These are phyloP conservation scores for Xylariaceae sp. DNA, from an alignment of 2,329 filamentous ascomycete species.

Conservation along the genomic window DNA sequence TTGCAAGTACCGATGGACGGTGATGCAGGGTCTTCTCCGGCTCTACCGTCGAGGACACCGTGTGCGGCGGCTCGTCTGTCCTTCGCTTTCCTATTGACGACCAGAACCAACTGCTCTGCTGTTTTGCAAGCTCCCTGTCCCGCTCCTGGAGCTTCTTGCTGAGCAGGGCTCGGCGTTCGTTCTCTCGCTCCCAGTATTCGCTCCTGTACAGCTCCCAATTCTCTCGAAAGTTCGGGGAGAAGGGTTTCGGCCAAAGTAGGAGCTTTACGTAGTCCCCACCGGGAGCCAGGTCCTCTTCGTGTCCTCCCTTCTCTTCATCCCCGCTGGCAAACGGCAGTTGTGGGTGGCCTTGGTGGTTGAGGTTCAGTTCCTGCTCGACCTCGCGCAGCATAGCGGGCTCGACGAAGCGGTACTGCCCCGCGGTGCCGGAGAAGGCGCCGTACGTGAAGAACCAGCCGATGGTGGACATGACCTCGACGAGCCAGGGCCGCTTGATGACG, in stretches of 20 bases:
- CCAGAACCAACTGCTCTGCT: constrained; percentile 71
- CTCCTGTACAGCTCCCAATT: constrained; percentile 94
- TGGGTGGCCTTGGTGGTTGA: constrained; percentile 34
- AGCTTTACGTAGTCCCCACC: constrained; percentile 91
- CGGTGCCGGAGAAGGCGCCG: constrained; percentile 59
- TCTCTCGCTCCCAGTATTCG: constrained; percentile 96
- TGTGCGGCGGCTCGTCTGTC: constrained; percentile 18
- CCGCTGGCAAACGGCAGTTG: constrained; percentile 29
- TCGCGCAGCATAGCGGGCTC: constrained; percentile 56
- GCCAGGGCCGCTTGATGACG: constrained; percentile 74
- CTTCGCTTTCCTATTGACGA: constrained; percentile 71
- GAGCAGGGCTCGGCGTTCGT: constrained; percentile 73
- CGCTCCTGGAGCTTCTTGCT: constrained; percentile 61
- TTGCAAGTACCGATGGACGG: constrained; percentile 35
- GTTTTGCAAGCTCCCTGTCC: constrained; percentile 59
- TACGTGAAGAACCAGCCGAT: constrained; percentile 73
- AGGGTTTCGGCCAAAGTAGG: constrained; percentile 84
- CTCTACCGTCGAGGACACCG: constrained; percentile 7
- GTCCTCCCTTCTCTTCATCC: constrained; percentile 57
- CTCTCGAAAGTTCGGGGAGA: constrained; percentile 87
- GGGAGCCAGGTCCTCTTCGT: constrained; percentile 83
- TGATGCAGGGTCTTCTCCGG: constrained; percentile 32
- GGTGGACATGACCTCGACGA: constrained; percentile 67
- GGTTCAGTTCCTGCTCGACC: constrained; percentile 50
- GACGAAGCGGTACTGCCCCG: constrained; percentile 68